Evolutionary conservation across 2,329 filamentous ascomycete genomes (phyloP).

Genomic region (Aspergillus spinulosporus): DNA sequence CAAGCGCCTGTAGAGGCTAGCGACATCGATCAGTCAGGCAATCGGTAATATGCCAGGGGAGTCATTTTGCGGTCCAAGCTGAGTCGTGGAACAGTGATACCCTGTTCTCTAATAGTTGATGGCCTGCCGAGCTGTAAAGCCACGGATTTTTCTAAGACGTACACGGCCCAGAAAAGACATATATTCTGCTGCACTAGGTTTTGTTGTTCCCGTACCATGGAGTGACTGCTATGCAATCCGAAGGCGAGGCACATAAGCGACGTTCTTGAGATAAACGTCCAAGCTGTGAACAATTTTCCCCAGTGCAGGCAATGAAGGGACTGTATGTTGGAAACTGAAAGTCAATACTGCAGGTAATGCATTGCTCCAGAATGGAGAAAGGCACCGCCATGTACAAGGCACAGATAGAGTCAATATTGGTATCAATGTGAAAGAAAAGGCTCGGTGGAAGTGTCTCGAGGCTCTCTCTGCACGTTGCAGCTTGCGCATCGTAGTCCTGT

Average conservation of each 20-base stretch:
- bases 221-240: conserved; percentile 12
- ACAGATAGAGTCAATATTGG: conserved; percentile 13
- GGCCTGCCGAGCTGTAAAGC: conserved; percentile 15
- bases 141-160: conserved; percentile 13
- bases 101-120: conserved; percentile 17
- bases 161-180: conserved; percentile 14
- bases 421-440: conserved; percentile 13
- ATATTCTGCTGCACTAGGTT: conserved; percentile 1
- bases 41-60: conserved; percentile 8
- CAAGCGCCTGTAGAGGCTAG: conserved; percentile 17
- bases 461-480: conserved; percentile 10
- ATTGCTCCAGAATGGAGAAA: neutral
- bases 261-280: conserved; percentile 18
- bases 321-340: neutral
- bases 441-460: conserved; percentile 18
- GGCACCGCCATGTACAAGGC: conserved; percentile 20
- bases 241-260: conserved; percentile 16
- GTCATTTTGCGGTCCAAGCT: conserved; percentile 7
- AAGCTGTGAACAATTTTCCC: conserved; percentile 9
- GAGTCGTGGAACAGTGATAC: conserved; percentile 12
- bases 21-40: conserved; percentile 20
- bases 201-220: neutral
- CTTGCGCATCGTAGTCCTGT: conserved; percentile 14
- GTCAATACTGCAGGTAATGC: too few species aligned
- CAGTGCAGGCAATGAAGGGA: conserved; percentile 13